Conservation (phyloP, 257 asterid genomes). For the Gentiana macrophylla region DNA sequence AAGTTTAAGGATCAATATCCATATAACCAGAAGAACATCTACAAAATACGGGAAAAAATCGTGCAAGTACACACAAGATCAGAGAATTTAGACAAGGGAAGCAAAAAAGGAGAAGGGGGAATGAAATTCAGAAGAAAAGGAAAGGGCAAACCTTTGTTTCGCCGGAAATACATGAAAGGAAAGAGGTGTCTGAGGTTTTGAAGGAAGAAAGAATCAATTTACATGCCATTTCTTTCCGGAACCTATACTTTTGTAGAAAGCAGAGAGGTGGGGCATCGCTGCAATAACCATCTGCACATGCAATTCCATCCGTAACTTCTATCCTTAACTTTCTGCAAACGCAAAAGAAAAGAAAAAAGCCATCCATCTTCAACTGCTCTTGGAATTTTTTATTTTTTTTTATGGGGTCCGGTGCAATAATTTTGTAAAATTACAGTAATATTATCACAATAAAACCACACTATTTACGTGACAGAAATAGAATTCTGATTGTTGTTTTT, state of each 20-base stretch:
- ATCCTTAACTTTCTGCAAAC: no score
- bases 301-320: neutral
- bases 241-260: neutral
- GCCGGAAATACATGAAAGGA: conserved; percentile 53
- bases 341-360: no score
- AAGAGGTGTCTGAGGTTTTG: conserved; percentile 33
- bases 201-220: conserved; percentile 32
- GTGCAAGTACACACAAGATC: no score
- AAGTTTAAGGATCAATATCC: neutral
- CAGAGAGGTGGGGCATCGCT: neutral
- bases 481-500: no score
- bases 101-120: neutral
- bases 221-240: neutral
- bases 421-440: no score
- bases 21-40: neutral
- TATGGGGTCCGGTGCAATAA: no score
- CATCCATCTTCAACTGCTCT: no score
- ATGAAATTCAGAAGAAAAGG: neutral
- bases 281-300: neutral
- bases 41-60: neutral
- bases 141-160: conserved; percentile 40
- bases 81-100: no score
- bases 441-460: no score
- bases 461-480: no score
- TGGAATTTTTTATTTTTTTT: no score